phyloP scores from a whole-genome alignment of 2,329 filamentous ascomycete species.

The Microdochium bolleyi region DNA sequence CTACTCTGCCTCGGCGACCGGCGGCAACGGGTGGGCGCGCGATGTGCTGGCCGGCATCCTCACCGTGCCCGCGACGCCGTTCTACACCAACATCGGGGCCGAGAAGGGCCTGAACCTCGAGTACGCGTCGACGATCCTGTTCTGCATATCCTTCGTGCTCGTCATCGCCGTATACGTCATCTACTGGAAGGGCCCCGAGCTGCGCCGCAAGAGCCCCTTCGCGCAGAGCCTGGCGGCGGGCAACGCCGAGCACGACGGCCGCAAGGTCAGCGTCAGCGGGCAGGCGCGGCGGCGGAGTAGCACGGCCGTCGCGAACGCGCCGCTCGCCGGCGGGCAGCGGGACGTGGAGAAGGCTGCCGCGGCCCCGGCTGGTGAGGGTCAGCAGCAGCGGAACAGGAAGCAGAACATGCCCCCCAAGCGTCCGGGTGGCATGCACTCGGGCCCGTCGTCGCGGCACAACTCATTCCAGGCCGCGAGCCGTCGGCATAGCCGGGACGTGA shows the following conservation, averaged over 20 bases:
- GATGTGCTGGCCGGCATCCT: conserved; percentile 60
- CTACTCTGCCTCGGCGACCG: conserved; percentile 59
- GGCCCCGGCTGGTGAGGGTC: background rate
- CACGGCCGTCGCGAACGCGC: background rate
- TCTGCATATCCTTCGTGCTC: conserved; percentile 39
- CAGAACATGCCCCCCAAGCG: background rate
- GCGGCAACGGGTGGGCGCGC: conserved; percentile 58
- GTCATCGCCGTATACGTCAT: conserved; percentile 47
- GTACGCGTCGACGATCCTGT: conserved; percentile 47
- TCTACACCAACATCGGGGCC: conserved; percentile 37
- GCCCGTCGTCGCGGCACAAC: background rate
- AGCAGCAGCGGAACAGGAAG: background rate
- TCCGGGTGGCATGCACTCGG: background rate
- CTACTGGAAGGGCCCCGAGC: conserved; percentile 46
- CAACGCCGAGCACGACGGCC: conserved; percentile 8
- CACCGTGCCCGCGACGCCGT: conserved; percentile 51
- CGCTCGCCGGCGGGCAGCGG: background rate
- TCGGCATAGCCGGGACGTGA: background rate
- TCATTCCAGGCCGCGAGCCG: background rate
- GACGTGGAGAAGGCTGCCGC: background rate
- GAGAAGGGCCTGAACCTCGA: conserved; percentile 39
- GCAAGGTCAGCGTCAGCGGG: background rate
- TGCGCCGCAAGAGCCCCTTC: conserved; percentile 44
- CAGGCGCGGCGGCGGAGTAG: background rate
- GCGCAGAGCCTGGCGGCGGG: conserved; percentile 50